phyloP scores from a whole-genome alignment of 345 rosid genomes.

The Murraya koenigii region DNA sequence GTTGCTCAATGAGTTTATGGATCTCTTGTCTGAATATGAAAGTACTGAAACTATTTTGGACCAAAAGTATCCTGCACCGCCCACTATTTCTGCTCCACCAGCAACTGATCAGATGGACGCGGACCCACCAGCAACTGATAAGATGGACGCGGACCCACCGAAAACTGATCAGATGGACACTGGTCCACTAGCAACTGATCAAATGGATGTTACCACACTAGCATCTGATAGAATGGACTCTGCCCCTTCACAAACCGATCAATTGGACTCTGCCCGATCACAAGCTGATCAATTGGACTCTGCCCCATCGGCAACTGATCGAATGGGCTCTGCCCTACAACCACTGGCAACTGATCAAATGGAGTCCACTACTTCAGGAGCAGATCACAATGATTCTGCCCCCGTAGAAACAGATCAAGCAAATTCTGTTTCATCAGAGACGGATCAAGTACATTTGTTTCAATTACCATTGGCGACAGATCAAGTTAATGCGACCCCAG shows the following conservation, averaged over 20 bases:
- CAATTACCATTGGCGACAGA: neutral
- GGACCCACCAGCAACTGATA: constrained; percentile 19
- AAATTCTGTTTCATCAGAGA: neutral
- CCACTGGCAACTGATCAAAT: constrained; percentile 17
- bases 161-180: constrained; percentile 14
- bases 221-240: neutral
- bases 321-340: constrained; percentile 4
- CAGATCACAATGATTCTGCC: constrained; percentile 11
- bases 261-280: neutral
- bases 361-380: constrained; percentile 16
- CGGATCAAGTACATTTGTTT: neutral
- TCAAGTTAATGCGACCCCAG: constrained; percentile 7
- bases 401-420: neutral
- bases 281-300: constrained; percentile 3
- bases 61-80: constrained; percentile 17
- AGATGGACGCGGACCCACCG: constrained; percentile 13
- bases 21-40: constrained; percentile 87
- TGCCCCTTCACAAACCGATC: neutral
- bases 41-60: constrained; percentile 35
- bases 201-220: neutral
- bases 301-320: neutral
- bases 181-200: constrained; percentile 7
- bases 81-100: constrained; percentile 21
- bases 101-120: constrained; percentile 25
- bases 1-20: constrained; percentile 88